Conservation (phyloP, 1,284 basidiomycete species). For the Ganoderma lucidum region DNA sequence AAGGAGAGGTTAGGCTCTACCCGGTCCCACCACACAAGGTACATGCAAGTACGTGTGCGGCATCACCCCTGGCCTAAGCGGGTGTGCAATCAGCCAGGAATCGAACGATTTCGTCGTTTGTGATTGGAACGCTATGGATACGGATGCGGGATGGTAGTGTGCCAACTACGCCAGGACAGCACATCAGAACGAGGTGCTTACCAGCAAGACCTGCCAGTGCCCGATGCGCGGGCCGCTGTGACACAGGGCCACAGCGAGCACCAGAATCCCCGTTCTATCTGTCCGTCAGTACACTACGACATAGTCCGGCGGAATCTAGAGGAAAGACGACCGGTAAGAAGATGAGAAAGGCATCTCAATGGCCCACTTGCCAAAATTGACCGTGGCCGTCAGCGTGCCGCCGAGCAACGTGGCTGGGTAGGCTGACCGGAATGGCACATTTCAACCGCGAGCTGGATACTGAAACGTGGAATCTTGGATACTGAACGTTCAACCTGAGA, state of each 20-base stretch:
- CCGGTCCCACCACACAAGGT: neutral
- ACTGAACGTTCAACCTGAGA: no score
- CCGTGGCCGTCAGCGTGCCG: no score
- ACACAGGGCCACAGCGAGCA: neutral
- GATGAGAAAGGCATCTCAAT: neutral
- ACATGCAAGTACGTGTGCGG: neutral
- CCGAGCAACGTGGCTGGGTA: neutral
- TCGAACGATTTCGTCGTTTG: no score
- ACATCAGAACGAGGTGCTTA: neutral
- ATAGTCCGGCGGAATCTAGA: neutral
- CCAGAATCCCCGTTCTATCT: neutral
- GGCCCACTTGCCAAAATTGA: neutral
- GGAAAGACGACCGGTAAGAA: neutral
- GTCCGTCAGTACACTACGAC: neutral
- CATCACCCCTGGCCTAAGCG: no score
- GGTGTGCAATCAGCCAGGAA: no score
- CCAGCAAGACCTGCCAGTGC: neutral
- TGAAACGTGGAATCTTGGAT: no score
- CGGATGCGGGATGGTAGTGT: neutral
- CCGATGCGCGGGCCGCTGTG: neutral
- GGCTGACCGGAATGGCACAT: no score
- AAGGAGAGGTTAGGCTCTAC: no score
- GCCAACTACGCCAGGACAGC: neutral
- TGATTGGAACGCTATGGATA: no score
- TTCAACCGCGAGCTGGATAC: no score